Conservation (phyloP, 305 asterid species). For the Fraxinus greggii region DNA sequence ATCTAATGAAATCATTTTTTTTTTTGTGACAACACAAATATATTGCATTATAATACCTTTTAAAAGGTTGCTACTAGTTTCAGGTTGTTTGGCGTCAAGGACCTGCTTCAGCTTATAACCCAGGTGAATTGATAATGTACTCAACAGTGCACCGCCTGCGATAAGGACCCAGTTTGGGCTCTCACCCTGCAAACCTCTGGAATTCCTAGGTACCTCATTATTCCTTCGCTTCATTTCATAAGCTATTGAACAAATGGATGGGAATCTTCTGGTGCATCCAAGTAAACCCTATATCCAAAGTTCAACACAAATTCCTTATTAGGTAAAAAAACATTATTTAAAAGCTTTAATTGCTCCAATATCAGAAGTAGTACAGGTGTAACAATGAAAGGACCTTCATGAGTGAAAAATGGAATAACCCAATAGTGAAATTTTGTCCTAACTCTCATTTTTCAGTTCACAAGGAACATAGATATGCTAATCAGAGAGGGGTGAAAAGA, state of each 20-base stretch:
- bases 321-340: background rate
- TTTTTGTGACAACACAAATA: background rate
- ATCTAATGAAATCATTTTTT: background rate
- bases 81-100: conserved; percentile 37
- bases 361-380: background rate
- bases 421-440: background rate
- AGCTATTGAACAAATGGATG: conserved; percentile 13
- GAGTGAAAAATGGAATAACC: background rate
- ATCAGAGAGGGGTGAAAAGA: background rate
- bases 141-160: conserved; percentile 51
- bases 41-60: conserved; percentile 30
- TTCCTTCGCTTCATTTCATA: conserved; percentile 38
- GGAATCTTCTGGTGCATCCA: background rate
- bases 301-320: background rate
- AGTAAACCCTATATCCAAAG: background rate
- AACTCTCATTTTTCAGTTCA: background rate
- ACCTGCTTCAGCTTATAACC: conserved; percentile 52
- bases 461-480: background rate
- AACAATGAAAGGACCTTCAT: background rate
- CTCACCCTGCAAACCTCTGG: conserved; percentile 34
- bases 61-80: conserved; percentile 23
- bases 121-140: conserved; percentile 48
- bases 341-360: background rate
- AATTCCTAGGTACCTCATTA: conserved; percentile 31
- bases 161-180: conserved; percentile 53